Evolutionary conservation across 306 rosid species (phyloP).

Genomic region (Pterocarpus santalinus): DNA sequence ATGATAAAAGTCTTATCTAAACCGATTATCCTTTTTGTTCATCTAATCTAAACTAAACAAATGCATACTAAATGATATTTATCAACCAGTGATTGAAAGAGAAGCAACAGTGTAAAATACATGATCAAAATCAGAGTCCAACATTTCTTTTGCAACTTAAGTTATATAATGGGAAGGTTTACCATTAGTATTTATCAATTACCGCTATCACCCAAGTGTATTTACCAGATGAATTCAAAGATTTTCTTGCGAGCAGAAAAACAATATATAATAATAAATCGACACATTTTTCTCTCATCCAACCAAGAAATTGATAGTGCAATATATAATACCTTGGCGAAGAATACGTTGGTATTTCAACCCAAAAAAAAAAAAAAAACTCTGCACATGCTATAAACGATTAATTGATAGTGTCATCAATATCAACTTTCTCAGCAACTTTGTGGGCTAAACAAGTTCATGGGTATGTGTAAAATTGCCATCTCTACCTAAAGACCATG

Average conservation of each 20-base stretch:
- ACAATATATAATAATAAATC: neutral
- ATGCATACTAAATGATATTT: too few species aligned
- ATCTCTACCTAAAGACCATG: neutral
- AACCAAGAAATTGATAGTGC: neutral
- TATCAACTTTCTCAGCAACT: neutral
- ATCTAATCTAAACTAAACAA: too few species aligned
- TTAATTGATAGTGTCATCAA: neutral
- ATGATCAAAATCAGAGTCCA: too few species aligned
- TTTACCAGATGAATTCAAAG: too few species aligned
- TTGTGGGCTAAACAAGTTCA: neutral
- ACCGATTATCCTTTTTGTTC: too few species aligned
- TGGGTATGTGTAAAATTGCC: neutral
- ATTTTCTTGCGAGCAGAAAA: neutral
- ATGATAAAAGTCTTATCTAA: neutral
- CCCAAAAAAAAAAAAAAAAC: neutral
- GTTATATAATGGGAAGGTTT: too few species aligned
- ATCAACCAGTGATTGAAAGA: too few species aligned
- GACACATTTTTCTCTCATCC: neutral
- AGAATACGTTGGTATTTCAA: neutral
- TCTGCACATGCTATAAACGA: neutral
- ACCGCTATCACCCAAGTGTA: too few species aligned
- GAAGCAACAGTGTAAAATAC: too few species aligned
- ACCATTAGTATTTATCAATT: too few species aligned
- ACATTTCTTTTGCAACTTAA: too few species aligned
- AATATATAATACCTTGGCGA: neutral